Percentiles rank a stretch among this genome's conserved stretches.
Conservation (phyloP, 225 moss, liverwort and hornwort species). For the Antitrichia curtipendula region DNA sequence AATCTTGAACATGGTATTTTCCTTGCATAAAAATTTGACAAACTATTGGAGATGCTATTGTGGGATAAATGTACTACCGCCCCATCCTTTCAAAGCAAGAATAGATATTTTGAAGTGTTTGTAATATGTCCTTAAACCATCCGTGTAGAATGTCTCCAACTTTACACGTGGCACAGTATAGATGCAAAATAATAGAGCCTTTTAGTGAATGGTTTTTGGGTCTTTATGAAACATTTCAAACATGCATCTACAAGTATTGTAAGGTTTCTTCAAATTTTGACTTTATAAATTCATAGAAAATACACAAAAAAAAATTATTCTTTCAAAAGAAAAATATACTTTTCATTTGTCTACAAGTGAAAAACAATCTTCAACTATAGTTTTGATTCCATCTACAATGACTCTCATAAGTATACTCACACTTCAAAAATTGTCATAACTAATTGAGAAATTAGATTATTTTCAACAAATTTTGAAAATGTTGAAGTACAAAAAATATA, state of each 20-base stretch:
- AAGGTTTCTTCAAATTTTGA: not conserved
- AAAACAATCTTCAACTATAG: not conserved
- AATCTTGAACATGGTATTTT: fast-evolving
- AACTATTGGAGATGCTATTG: fast-evolving
- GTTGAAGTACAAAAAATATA: not conserved
- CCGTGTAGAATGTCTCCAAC: fast-evolving
- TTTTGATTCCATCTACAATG: not conserved
- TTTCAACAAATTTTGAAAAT: not conserved
- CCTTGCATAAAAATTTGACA: not conserved
- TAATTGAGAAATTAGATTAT: not conserved
- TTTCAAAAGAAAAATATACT: not conserved
- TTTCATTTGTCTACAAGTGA: not conserved
- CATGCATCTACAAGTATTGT: fast-evolving
- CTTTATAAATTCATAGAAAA: not conserved
- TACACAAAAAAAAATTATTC: too few relatives aligned
- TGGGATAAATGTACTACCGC: not conserved
- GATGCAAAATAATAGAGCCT: too few relatives aligned
- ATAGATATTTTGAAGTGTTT: not conserved
- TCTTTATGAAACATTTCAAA: not conserved
- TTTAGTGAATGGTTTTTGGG: not conserved
- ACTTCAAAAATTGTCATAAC: not conserved
- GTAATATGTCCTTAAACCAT: not conserved
- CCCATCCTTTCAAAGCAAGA: fast-evolving
- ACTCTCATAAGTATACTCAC: fast-evolving
- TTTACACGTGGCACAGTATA: fast-evolving